Evolutionary conservation across 192 early-diverging fungal species (phyloP), one percentile per base, ranked within the genome.

Genomic region (Podila verticillata): DNA sequence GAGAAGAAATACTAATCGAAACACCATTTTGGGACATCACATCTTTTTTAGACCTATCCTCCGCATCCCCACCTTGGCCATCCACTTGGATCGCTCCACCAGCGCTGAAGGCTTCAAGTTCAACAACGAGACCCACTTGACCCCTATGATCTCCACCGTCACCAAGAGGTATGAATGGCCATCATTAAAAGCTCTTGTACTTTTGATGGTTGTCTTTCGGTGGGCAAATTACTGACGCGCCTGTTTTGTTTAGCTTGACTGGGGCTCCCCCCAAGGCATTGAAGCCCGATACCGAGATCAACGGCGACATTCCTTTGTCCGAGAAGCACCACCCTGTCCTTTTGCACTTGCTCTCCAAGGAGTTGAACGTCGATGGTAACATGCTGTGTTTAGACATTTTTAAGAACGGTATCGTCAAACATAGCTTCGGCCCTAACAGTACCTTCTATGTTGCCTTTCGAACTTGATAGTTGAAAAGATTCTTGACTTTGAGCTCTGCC

Each of bases 41-140:
- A 1, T 36, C 9, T 58, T 68, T 31, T 24, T 22, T 71, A 89
- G 88, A 61, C 94, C 98, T 9, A 95, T 99, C 61, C 86, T 99
- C 69, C 91, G 96, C 66, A 95, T 99, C 64, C 98, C 98, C 31
- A 97, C 95, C 19, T 86, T 99, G 57, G 98, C 97, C 44, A 99
- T 99, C 78, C 97, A 99, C 75, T 85, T 99, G 72, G 96, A 99
- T 74, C 90, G 96, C 59, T 73, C 83, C 58, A 91, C 93, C 58
- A 84, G 85, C 81, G 84, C 84, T 7, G 91, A 94, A 4, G 91
- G 84, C 39, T 96, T 98, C 89, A 95, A 93, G 69, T 97, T 95
- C 84, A 99, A 98, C 88, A 98, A 94, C 62, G 98, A 99, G 81
- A 87, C 86, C 2, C 98, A 99, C 60, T 83, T 99, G 70, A 92